Conservation (phyloP, 305 asterid genomes). For the Fraxinus angustifolia region DNA sequence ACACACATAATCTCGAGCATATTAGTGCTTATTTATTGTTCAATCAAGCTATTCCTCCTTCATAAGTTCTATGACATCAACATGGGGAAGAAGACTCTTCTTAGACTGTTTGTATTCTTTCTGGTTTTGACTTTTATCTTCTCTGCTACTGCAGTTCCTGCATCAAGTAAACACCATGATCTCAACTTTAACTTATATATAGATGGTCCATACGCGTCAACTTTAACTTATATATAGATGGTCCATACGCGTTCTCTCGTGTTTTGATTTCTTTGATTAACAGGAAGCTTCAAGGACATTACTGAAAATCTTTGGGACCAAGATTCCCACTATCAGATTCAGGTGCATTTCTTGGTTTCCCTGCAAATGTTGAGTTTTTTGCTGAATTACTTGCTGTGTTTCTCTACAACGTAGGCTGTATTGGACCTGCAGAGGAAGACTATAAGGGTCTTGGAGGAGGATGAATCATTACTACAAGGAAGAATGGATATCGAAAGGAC, state of each 20-base stretch:
- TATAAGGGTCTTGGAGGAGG: conserved; percentile 10
- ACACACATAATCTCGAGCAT: neutral
- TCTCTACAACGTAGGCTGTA: neutral
- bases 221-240: neutral
- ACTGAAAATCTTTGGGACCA: conserved; percentile 17
- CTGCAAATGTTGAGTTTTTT: neutral
- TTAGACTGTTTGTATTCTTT: conserved; percentile 15
- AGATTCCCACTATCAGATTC: conserved; percentile 20
- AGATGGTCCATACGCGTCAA: neutral
- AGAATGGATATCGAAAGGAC: conserved; percentile 32
- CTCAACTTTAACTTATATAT: neutral
- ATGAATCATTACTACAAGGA: neutral
- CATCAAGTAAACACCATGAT: conserved; percentile 34
- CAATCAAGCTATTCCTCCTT: neutral
- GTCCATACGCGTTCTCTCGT: neutral
- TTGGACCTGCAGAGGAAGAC: neutral
- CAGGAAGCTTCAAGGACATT: conserved; percentile 40
- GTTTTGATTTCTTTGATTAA: neutral
- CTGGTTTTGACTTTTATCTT: conserved; percentile 25
- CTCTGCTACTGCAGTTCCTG: conserved; percentile 33
- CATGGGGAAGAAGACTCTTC: conserved; percentile 21
- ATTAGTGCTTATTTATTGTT: neutral
- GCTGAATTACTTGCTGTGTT: neutral
- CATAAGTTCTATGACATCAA: neutral
- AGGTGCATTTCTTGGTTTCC: conserved; percentile 12